Conservation (phyloP, 2,329 filamentous ascomycete species). For the Alternaria sp. region DNA sequence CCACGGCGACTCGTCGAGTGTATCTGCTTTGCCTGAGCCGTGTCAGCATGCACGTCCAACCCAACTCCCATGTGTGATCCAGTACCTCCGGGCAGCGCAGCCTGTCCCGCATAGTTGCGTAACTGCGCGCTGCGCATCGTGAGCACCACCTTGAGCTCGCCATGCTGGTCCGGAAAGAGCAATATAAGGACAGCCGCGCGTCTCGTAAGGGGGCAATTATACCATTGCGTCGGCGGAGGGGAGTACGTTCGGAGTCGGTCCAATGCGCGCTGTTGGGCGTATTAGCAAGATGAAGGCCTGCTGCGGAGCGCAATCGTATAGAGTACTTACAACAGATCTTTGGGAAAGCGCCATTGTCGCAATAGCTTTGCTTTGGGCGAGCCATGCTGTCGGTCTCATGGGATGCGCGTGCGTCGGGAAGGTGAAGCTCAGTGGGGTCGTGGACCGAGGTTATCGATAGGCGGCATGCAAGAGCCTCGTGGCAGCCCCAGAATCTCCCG, state of each 20-base stretch:
- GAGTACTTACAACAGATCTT: slow-evolving; percentile 32
- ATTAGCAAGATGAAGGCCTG: slow-evolving; percentile 14
- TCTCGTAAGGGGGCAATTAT: slow-evolving; percentile 63
- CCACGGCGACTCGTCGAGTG: slow-evolving; percentile 64
- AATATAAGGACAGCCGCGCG: slow-evolving; percentile 88
- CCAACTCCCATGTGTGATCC: slow-evolving; percentile 16
- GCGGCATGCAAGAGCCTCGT: slow-evolving; percentile 7
- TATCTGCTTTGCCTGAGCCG: slow-evolving; percentile 60
- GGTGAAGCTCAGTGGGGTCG: slow-evolving; percentile 27
- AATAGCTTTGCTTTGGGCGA: slow-evolving; percentile 34
- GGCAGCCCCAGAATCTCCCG: slow-evolving; percentile 2
- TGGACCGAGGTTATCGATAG: slow-evolving; percentile 32
- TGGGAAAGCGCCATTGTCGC: slow-evolving; percentile 41
- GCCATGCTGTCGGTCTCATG: slow-evolving; percentile 40
- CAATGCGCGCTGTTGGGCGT: slow-evolving; percentile 54
- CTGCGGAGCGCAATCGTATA: not conserved
- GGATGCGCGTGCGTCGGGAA: slow-evolving; percentile 6
- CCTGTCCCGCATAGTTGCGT: slow-evolving; percentile 73
- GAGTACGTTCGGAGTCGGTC: slow-evolving; percentile 62
- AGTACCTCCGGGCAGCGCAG: slow-evolving; percentile 81
- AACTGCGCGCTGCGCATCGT: slow-evolving; percentile 66
- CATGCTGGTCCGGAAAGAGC: slow-evolving; percentile 81
- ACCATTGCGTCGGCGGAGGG: slow-evolving; percentile 64
- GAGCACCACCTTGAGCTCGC: slow-evolving; percentile 73
- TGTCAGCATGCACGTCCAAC: not conserved